Evolutionary conservation across 495 filamentous ascomycete species (phyloP).

Genomic region (Lophiostoma macrostomum): DNA sequence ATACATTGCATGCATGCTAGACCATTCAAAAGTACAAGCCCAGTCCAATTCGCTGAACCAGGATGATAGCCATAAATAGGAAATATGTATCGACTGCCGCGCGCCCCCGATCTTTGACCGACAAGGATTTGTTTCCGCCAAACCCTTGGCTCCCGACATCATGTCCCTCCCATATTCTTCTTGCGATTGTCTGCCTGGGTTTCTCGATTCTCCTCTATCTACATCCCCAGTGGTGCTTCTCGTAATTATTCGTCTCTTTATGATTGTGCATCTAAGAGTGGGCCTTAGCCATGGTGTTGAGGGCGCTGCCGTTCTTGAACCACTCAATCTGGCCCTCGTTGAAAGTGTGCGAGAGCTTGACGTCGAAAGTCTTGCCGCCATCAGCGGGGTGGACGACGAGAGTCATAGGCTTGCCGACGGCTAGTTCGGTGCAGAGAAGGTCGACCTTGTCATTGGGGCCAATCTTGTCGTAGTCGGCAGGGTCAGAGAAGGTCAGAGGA

Average conservation of each 20-base stretch:
- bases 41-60: constrained; percentile 21
- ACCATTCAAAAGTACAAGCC: constrained; percentile 30
- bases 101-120: not conserved
- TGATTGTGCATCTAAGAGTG: constrained; percentile 14
- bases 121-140: constrained; percentile 9
- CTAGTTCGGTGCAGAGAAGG: constrained; percentile 84
- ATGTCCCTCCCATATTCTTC: not conserved
- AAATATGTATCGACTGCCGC: constrained; percentile 14
- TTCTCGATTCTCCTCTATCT: constrained; percentile 8
- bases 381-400: constrained; percentile 87
- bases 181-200: constrained; percentile 5
- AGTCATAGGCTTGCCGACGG: constrained; percentile 90
- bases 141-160: too few relatives aligned
- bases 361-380: constrained; percentile 67
- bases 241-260: not conserved
- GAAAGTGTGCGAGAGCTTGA: constrained; percentile 90
- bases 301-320: constrained; percentile 94
- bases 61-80: constrained; percentile 19
- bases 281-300: constrained; percentile 95
- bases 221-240: constrained; percentile 22
- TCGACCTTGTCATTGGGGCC: constrained; percentile 88
- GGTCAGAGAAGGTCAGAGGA: constrained; percentile 89
- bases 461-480: constrained; percentile 97
- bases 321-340: constrained; percentile 95
- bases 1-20: constrained; percentile 34